Base-by-base conservation (phyloP, 2,329 filamentous ascomycete genomes). In the Periglandula ipomoeae region DNA sequence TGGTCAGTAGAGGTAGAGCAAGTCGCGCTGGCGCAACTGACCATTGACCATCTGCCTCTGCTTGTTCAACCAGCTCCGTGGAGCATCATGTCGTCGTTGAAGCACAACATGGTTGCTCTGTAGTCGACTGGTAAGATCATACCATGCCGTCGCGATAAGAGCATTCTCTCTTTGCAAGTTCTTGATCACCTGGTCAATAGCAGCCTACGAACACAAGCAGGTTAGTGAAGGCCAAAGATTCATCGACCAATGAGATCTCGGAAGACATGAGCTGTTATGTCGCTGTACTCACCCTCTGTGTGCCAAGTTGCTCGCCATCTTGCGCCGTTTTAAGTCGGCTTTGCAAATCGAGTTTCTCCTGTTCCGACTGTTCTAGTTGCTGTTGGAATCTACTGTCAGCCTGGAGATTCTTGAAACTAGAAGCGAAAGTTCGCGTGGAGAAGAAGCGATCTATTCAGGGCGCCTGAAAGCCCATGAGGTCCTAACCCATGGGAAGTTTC, bases 81-180 rank as follows among this genome's bases (percentile, higher is more conserved):
- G 85, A 56, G 78, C 78, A 58, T 91, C 86, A 57, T 81, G 80
- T 56, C 85, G 76, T 55, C 88, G 73, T 61, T 89, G 85, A 53
- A 94, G 68, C 48, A 87, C 81, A 38, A 91, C 84, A 53, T 87
- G 86, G 63, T 90, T 91, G 69, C 85, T 89, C 68, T 93, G 87
- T 56, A 94, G 67, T 46, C 88, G 76, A 61, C 76, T 83, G 23
- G 84, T 82, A 59, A 93, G 77, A 65, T 91, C 87, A 68, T 90
- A 90, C 87, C 87, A 94, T 2, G 88, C 88, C n/a, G 82, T 85
- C 23, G 84, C 74, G 58, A 94, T 88, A 61, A 93, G 75, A 35
- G 77, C 76, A 63, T 88, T 89, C 65, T 94, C 88, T 57, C 85
- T 79, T 63, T 85, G 78, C 51, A 94, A 76, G 57, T 83, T 86